A percentile compares a stretch with the other conserved stretches of the same genome.
Conservation (phyloP, 1,284 basidiomycete genomes). For the Leccinum solheimii region DNA sequence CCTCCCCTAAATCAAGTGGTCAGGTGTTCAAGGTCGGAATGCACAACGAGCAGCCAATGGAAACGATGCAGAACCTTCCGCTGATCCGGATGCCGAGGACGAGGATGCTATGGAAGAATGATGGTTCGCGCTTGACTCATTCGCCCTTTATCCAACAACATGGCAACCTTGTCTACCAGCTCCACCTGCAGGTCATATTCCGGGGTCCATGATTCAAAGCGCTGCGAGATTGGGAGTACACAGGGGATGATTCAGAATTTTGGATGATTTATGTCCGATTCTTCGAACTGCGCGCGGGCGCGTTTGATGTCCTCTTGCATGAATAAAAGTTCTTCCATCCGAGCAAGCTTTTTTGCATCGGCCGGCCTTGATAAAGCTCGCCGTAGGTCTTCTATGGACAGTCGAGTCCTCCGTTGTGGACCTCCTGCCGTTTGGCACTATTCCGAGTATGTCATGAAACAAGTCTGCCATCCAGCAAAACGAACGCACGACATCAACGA, state of each 20-base stretch:
- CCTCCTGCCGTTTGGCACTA: constrained; percentile 74
- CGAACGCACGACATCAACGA: constrained; percentile 77
- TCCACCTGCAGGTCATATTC: neutral
- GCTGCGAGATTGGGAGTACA: neutral
- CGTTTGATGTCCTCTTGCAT: constrained; percentile 92
- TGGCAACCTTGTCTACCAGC: neutral
- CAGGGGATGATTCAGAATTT: constrained; percentile 37
- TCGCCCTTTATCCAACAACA: constrained; percentile 1
- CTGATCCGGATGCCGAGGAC: constrained; percentile 35
- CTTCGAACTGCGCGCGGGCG: constrained; percentile 78
- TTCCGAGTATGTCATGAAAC: constrained; percentile 9
- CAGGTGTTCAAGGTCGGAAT: constrained; percentile 59
- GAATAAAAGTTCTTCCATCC: constrained; percentile 86
- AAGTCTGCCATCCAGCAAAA: constrained; percentile 15
- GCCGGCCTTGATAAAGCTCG: constrained; percentile 73
- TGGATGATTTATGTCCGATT: constrained; percentile 58
- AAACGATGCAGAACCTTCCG: constrained; percentile 24
- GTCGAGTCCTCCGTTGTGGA: constrained; percentile 65
- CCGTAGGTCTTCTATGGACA: constrained; percentile 80
- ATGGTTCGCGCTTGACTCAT: neutral
- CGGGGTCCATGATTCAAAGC: neutral
- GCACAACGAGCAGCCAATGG: constrained; percentile 27
- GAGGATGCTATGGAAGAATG: constrained; percentile 66
- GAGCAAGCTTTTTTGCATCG: constrained; percentile 83
- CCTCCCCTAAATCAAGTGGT: constrained; percentile 10